Conservation (phyloP, 2,329 filamentous ascomycete genomes). For the Calonectria crousiana region DNA sequence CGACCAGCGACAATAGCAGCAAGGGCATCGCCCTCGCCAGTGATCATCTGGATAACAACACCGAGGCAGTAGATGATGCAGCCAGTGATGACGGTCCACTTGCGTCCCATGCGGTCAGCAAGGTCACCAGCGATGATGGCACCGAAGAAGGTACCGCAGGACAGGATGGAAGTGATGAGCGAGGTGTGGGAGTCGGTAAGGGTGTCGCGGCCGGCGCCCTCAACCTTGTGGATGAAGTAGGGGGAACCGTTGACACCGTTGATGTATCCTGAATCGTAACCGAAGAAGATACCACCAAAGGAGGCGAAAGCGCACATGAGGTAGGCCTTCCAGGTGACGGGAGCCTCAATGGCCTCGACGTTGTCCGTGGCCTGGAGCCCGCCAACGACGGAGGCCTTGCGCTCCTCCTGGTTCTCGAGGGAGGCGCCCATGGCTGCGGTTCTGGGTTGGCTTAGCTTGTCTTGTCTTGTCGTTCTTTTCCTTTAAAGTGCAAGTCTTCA, state of each 20-base stretch:
- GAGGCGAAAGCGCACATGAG: conserved; percentile 77
- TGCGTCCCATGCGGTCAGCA: conserved; percentile 80
- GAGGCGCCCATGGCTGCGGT: conserved; percentile 39
- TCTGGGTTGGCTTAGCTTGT: background rate
- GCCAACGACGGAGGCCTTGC: conserved; percentile 42
- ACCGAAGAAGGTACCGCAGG: conserved; percentile 82
- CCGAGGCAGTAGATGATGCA: conserved; percentile 79
- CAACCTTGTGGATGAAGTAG: conserved; percentile 66
- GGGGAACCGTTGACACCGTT: conserved; percentile 69
- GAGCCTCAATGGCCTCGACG: conserved; percentile 73
- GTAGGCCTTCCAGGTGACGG: conserved; percentile 77
- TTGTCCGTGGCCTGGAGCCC: conserved; percentile 60
- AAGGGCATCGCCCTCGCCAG: conserved; percentile 60
- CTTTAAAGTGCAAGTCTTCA: background rate
- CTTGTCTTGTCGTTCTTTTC: conserved; percentile 1
- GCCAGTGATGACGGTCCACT: conserved; percentile 77
- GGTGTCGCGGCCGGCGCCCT: conserved; percentile 50
- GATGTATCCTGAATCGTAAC: conserved; percentile 84
- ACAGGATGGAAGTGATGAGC: conserved; percentile 81
- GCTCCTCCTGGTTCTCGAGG: conserved; percentile 38
- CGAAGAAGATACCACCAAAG: conserved; percentile 82
- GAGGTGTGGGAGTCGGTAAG: conserved; percentile 61
- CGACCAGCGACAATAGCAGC: conserved; percentile 78
- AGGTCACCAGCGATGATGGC: conserved; percentile 82
- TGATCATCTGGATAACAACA: conserved; percentile 74